Evolutionary conservation across 2,329 filamentous ascomycete genomes (phyloP), one percentile per base, ranked within the genome.

Genomic region (Botryotinia calthae): DNA sequence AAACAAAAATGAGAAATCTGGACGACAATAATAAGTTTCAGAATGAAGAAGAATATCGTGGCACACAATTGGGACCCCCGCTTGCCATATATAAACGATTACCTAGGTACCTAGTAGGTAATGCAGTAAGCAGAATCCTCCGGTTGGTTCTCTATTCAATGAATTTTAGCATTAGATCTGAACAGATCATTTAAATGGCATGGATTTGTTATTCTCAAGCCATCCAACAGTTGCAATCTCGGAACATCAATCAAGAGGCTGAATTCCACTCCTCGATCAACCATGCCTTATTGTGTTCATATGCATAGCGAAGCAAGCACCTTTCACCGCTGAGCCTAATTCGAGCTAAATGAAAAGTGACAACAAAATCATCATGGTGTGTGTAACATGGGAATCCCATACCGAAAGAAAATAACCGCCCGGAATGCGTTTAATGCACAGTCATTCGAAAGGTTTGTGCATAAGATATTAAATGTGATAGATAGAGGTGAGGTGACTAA

Each of bases 391-490:
- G 16, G 42, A 12, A 42, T 42, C 44, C 44, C 18, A 46, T 20
- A 46, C 4, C 31, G 42, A 22, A 58, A 31, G 31, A 59, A 37
- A 22, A 59, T 63, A 44, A 20, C 7, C 61, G 61, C 61, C 42
- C 31, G 34, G 61, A 37, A 63, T 63, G 37, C 61, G 61, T 63
- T 44, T 44, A 44, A 63, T 63, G 37, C 61, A 63, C 34, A 44
- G 44, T 46, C 44, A 7, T 22, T 46, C 18, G 44, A 46, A 46
- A 46, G 18, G 44, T 46, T 46, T 46, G 44, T 46, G 44, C 18
- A 46, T 46, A 20, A 22, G 31, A 59, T 37, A 59, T 25, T 37
- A 18, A 59, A 59, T 59, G 18, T 34, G 31, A 37, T 22, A 59
- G 44, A 46, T 46, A 20, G 18, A 16, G 18, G 4, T 46, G 14